Base-by-base conservation (phyloP, 192 early-diverging fungal genomes). In the Rhizophagus prolifer region DNA sequence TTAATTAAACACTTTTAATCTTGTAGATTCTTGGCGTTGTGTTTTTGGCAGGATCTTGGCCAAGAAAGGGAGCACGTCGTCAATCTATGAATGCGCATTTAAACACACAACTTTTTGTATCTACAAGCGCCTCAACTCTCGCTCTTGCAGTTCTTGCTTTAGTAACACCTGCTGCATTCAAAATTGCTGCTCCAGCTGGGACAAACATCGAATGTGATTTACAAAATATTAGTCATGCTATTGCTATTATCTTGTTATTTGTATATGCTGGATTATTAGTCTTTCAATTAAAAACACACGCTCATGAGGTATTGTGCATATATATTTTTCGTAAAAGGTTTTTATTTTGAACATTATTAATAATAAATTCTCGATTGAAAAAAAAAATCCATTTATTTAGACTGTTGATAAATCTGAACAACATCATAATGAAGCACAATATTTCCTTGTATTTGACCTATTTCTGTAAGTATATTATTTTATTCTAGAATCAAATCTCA, bases 261-360 rank as follows among this genome's bases (percentile, higher is more conserved):
- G 84, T 92, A 9, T 92, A 90, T 74, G 77, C 85, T 26, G 72
- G 89, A 59, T 89, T 87, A 50, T 76, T 96, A 66, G 50, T 93
- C 3, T 97, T 97, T 87, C 94, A 94, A 67, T 85, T 97, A 10
- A 89, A 89, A 64, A 95, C 95, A 2, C 95, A 97, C 79, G 82
- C 76, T 38, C 74, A 86, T 58, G 69, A 84, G 34, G 78, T 38
- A 6, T 38, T 38, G 1, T 31, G 31, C 3, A 2, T 79, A 14
- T 41, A 9, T 25, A 31, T 26, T 50, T 14, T 50, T 70, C 31
- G 23, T 58, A 19, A 9, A 50, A 46, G 23, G n/a, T 6, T 36
- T n/a, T 26, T 21, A 8, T 47, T 47, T 14, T 47, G 8, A 23
- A 54, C 23, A 44, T 3, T 25, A 70, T 23, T 16, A 9, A 46